Base-by-base conservation (phyloP, 805 yeast genomes). In the Yarrowia divulgata region DNA sequence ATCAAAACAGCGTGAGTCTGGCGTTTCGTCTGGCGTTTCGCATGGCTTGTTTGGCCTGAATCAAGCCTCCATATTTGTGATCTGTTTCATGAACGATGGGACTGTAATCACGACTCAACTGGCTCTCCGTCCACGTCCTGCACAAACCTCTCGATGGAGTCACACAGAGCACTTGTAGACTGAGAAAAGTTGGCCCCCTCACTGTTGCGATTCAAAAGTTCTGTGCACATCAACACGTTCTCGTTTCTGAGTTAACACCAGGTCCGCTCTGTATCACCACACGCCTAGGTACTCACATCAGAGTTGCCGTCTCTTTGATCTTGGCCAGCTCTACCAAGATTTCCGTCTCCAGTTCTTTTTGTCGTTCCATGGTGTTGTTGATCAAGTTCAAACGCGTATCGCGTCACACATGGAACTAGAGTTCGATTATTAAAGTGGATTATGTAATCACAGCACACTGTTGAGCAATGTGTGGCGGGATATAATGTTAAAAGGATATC, bases 271-370 rank as follows among this genome's bases (percentile, higher is more conserved):
- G 8, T 0, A 16, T 16, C 18, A 2, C 19, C 18, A 18, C n/a
- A 12, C 29, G 5, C n/a, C 14, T 2, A 8, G 1, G 29, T 57
- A 57, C 64, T 57, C 49, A 57, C 64, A 57, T 57, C 39, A 43
- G 16, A 14, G 4, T 10, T 0, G 49, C 64, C 10, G 64, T 57
- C 39, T 57, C 64, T 9, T 57, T 43, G 16, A 57, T 57, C 39
- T 57, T 57, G 29, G 64, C 64, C 14, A 57, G 49, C 39, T 57
- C 64, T 16, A 57, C 39, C 46, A 57, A 18, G 6, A 57, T 40
- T 16, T 57, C 64, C 14, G 49, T 43, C 32, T 57, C 64, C 37
- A 57, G 49, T 18, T 57, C 40, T n/a, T 42, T 57, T 10, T 57
- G 64, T 57, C 49, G 64, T n/a, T 57, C 64, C 64, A 57, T 57